phyloP scores from a whole-genome alignment of 2,329 filamentous ascomycete species.

The Exophiala lecanii-corni region DNA sequence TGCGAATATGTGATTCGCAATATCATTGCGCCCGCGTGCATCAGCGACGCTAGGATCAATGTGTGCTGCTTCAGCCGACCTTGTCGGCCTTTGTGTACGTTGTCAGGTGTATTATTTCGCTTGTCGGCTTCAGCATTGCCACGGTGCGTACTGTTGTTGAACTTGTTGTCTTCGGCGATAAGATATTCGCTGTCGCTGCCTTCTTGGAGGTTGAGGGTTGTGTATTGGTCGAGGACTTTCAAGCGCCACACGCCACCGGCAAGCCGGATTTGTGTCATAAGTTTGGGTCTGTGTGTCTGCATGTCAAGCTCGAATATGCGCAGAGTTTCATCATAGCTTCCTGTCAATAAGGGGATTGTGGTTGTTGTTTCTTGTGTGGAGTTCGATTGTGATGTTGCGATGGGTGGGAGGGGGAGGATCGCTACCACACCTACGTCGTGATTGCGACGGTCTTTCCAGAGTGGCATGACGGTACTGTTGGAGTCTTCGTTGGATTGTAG shows the following conservation, averaged over 20 bases:
- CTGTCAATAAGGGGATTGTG: constrained; percentile 63
- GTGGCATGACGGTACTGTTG: constrained; percentile 6
- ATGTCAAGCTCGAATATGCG: constrained; percentile 52
- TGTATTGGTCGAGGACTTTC: constrained; percentile 45
- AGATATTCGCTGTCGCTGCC: constrained; percentile 19
- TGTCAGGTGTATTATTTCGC: too few species aligned
- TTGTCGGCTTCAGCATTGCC: background rate
- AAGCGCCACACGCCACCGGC: constrained; percentile 84
- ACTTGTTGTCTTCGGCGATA: constrained; percentile 1
- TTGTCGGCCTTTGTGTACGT: too few species aligned
- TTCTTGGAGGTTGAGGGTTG: background rate
- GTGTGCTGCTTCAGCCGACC: constrained; percentile 28
- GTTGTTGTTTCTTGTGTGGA: constrained; percentile 9
- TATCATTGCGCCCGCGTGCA: constrained; percentile 82
- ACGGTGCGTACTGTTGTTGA: background rate
- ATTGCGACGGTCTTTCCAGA: constrained; percentile 46
- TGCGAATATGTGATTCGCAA: constrained; percentile 38
- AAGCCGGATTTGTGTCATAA: constrained; percentile 57
- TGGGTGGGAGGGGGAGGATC: constrained; percentile 63
- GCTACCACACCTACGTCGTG: constrained; percentile 82
- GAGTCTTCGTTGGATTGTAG: constrained; percentile 7
- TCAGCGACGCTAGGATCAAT: constrained; percentile 77
- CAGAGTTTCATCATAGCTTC: constrained; percentile 84
- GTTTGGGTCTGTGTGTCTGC: constrained; percentile 25
- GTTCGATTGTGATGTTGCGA: background rate